Base-by-base conservation (phyloP, 2,329 filamentous ascomycete genomes). In the Furcasterigmium sp. region DNA sequence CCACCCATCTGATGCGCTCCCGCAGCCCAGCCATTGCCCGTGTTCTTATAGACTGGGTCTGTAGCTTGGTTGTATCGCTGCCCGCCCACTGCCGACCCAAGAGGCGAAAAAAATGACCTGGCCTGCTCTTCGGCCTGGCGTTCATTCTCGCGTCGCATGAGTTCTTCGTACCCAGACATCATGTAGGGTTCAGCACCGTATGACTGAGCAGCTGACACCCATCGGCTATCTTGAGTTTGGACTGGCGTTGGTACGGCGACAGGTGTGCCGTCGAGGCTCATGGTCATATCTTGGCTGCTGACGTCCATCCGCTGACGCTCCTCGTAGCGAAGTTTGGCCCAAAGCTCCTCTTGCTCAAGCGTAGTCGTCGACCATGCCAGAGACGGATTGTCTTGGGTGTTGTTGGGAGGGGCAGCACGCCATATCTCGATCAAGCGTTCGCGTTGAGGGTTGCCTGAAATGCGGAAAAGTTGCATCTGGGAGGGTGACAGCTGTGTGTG, bases 391-490 rank as follows among this genome's bases (percentile, higher is more conserved):
- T 76, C 73, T 39, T 68, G 70, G 46, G 62, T 68, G 48, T 76
- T 78, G 34, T 72, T 76, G 0, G 85, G 86, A 18, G 87, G 87
- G 45, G 81, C 87, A 52, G 91, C 88, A 46, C 80, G 82, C 90
- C 90, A 95, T 14, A 95, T 79, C 60, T 95, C 85, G 30, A 95
- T 72, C 14, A 95, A 73, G 18, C 87, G 80, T 45, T 82, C 67
- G 56, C 84, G 80, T 62, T 95, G 87, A 35, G 83, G 73, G 19
- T 77, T 69, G 45, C 86, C 82, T 41, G 87, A 88, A 48, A 83
- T 80, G 51, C 79, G 79, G 71, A 95, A 94, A 32, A 95, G 78
- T 46, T 85, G 76, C 41, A 91, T 65, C 61, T 95, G 90, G 4
- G 84, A 83, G 5, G 81, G 75, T 11, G 86, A 86, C 36, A 95